Evolutionary conservation across 2,329 filamentous ascomycete species (phyloP), one percentile per base, ranked within the genome.

Genomic region (Fusarium caatingaense): DNA sequence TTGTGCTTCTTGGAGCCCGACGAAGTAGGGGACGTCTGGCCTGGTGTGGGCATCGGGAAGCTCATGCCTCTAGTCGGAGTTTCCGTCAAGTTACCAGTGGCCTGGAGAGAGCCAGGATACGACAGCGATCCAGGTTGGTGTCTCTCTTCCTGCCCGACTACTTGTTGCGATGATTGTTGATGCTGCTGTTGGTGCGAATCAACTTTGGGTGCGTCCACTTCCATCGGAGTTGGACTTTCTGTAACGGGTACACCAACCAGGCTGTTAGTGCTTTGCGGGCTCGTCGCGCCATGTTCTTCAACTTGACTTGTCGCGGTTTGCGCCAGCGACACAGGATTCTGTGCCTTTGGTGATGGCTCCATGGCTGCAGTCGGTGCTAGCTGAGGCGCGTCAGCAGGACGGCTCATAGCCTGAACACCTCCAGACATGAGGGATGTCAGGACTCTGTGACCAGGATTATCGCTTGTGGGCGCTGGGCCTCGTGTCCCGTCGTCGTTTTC

Each of bases 1-100:
- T 96, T 97, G 83, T 99, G 95, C 76, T 96, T 95, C 83, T 97
- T 98, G 55, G 88, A 86, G 18, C 74, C 74, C 4, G 82, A 81
- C 27, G 90, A 90, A 1, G 92, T 91, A 8, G 93, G 83, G 73
- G 75, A 85, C 60, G 69, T 83, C 78, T 76, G 84, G 70, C 74
- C 78, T 30, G 71, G 76, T 2, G 81, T 80, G 21, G 85, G 80
- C 80, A 88, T 85, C 10, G 88, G 87, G 68, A 88, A 84, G 73
- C 84, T 90, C 82, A 89, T 86, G 28, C 84, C 85, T 46, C 88
- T 84, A 30, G 78, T 67, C 3, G 83, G 80, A 8, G 84, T 81
- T 40, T 84, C 83, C 41, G 81, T 74, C 73, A 87, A 81, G 57
- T 78, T 77, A 13, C 76, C 74, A 28, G 78, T 79, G 5, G 82